Evolutionary conservation across 2,329 filamentous ascomycete genomes (phyloP).

Genomic region (Pyrenophora teres): DNA sequence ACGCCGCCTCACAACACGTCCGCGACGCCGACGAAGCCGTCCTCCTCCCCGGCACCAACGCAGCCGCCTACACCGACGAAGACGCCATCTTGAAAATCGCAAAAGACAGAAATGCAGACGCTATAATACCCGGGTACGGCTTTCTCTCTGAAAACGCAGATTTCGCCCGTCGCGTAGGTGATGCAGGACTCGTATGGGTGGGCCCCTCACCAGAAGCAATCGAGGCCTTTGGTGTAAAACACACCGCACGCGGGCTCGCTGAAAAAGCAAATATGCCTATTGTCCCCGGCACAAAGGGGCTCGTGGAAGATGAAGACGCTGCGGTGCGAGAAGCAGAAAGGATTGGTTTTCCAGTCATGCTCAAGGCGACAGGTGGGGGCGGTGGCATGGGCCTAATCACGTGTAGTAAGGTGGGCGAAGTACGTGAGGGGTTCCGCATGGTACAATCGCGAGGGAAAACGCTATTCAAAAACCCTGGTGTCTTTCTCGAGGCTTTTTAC

Average conservation of each 20-base stretch:
- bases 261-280: conserved; percentile 59
- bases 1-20: conserved; percentile 61
- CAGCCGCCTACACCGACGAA: conserved; percentile 57
- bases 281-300: conserved; percentile 58
- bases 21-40: conserved; percentile 59
- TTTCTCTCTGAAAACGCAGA: conserved; percentile 68
- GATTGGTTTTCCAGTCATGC: conserved; percentile 59
- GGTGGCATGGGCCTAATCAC: conserved; percentile 59
- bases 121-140: conserved; percentile 70
- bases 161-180: conserved; percentile 60
- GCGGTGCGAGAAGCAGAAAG: conserved; percentile 52
- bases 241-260: conserved; percentile 61
- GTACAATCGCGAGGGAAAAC: conserved; percentile 57
- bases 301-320: conserved; percentile 48
- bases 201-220: conserved; percentile 62
- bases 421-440: conserved; percentile 53
- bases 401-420: conserved; percentile 15
- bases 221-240: conserved; percentile 63
- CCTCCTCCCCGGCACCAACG: conserved; percentile 54
- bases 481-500: conserved; percentile 56
- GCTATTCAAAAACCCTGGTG: conserved; percentile 14
- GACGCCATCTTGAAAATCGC: conserved; percentile 58
- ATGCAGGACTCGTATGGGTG: conserved; percentile 63
- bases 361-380: conserved; percentile 65
- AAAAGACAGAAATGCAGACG: conserved; percentile 55